Base-by-base conservation (phyloP, 2,329 filamentous ascomycete species). In the Aspergillus persii region DNA sequence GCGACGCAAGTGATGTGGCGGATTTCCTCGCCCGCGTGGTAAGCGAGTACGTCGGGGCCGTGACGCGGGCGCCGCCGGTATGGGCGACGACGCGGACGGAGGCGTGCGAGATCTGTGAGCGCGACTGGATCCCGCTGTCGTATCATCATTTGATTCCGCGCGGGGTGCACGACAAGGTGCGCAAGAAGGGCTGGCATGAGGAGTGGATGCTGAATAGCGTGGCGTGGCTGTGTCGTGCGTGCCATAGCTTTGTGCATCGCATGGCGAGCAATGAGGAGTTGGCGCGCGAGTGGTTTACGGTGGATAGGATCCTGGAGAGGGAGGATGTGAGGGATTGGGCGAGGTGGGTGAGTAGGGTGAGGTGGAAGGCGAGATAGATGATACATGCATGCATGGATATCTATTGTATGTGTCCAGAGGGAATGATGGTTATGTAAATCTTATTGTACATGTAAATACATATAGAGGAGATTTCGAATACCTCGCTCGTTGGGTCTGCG, bases 121-220 rank as follows among this genome's bases (percentile, higher is more conserved):
- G 91, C 1, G 84, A 86, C 62, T 92, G 90, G 85, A 85, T 95
- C 26, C 85, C 86, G 8, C 75, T 95, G 61, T 90, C 89, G 1
- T 96, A 95, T 71, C 92, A 96, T 71, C 92, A 96, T 76, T 79
- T 96, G 48, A 92, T 96, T 56, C 92, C 92, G n/a, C 84, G 86
- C 46, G 83, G 84, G 48, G 87, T 91, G 60, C 91, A 96, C 74
- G 86, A 84, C 7, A 91, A 92, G 71, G 90, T 85, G 3, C 72
- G 91, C 44, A 91, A 90, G 79, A 81, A 90, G 47, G 89, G 89
- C 1, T 96, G 91, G 91, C 90, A 93, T 77, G 83, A 83, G 3
- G 85, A 86, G 62, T 89, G 90, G 73, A 84, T 87, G 76, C 73
- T 96, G 73, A 86, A 90, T 68, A 92, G 87, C 70, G 92, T 95